A percentile compares a stretch with the other conserved stretches of the same genome.
Evolutionary conservation across 2,329 filamentous ascomycete genomes (phyloP).

Genomic region (Lojkania enalia): DNA sequence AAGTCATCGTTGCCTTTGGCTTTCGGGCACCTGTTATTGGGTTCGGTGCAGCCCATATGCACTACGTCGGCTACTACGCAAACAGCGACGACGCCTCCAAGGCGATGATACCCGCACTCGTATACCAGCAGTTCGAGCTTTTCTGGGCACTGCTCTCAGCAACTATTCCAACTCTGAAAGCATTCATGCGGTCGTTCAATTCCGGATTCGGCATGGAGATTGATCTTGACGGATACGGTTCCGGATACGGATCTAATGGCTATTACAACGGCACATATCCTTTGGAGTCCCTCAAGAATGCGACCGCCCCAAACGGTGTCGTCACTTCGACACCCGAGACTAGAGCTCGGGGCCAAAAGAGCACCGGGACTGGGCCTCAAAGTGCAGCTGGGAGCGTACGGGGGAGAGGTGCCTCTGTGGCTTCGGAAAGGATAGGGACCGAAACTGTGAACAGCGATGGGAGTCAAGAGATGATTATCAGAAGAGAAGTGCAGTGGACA

Average conservation of each 20-base stretch:
- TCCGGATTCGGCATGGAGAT: constrained; percentile 19
- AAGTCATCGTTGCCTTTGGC: constrained; percentile 31
- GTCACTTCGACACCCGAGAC: neutral
- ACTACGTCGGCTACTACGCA: constrained; percentile 20
- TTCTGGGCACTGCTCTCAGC: constrained; percentile 33
- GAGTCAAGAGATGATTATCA: constrained; percentile 12
- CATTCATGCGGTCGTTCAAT: constrained; percentile 28
- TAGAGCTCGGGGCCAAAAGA: neutral
- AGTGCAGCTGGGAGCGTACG: neutral
- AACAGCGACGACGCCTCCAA: constrained; percentile 14
- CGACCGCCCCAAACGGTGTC: neutral
- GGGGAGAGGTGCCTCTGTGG: neutral
- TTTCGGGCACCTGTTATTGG: constrained; percentile 23
- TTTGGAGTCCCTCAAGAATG: constrained; percentile 2
- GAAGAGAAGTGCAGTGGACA: constrained; percentile 6
- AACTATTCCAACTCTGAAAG: constrained; percentile 32
- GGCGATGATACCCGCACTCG: constrained; percentile 19
- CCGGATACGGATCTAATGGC: constrained; percentile 3
- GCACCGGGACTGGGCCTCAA: neutral
- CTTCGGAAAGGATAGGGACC: neutral
- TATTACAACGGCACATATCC: constrained; percentile 4
- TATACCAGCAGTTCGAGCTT: constrained; percentile 33
- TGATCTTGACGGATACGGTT: constrained; percentile 11
- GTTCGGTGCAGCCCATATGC: constrained; percentile 16
- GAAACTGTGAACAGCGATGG: constrained; percentile 6